Conservation (phyloP, 2,329 filamentous ascomycete genomes). For the Sordariomycetes sp. region DNA sequence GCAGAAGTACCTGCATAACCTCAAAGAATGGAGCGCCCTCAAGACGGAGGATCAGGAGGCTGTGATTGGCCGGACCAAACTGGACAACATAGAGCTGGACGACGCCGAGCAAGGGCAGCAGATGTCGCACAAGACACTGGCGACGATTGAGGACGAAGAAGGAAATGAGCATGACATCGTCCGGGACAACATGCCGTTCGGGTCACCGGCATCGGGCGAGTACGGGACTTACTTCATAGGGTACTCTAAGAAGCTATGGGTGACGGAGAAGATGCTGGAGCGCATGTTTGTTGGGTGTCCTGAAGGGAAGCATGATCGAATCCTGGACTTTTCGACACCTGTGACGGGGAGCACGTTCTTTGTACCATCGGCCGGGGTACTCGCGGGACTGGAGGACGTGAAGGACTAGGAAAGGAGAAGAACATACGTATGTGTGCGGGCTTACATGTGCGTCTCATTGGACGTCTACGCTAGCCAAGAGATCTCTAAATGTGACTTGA, state of each 20-base stretch:
- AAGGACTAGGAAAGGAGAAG: too few relatives aligned
- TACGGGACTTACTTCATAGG: conserved; percentile 53
- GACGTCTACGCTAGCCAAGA: conserved; percentile 6
- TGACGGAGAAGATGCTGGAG: conserved; percentile 48
- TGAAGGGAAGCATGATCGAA: conserved; percentile 42
- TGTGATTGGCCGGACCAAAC: conserved; percentile 47
- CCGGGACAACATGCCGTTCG: conserved; percentile 54
- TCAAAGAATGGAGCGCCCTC: conserved; percentile 35
- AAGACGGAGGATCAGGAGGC: conserved; percentile 41
- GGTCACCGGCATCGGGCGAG: conserved; percentile 36
- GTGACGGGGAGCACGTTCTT: conserved; percentile 46
- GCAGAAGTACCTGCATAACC: conserved; percentile 48
- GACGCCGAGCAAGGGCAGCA: conserved; percentile 36
- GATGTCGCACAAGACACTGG: conserved; percentile 44
- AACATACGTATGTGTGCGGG: too few relatives aligned
- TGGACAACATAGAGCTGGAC: conserved; percentile 47
- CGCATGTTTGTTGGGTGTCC: conserved; percentile 48
- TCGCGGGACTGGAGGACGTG: conserved; percentile 1
- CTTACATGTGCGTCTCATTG: too few relatives aligned
- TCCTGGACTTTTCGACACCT: conserved; percentile 44
- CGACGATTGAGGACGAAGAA: conserved; percentile 39
- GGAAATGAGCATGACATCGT: conserved; percentile 44
- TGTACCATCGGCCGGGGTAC: conserved; percentile 22
- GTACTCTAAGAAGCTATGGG: conserved; percentile 43
- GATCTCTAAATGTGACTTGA: neutral